Conservation (phyloP, 345 rosid species). For the Populus alba region DNA sequence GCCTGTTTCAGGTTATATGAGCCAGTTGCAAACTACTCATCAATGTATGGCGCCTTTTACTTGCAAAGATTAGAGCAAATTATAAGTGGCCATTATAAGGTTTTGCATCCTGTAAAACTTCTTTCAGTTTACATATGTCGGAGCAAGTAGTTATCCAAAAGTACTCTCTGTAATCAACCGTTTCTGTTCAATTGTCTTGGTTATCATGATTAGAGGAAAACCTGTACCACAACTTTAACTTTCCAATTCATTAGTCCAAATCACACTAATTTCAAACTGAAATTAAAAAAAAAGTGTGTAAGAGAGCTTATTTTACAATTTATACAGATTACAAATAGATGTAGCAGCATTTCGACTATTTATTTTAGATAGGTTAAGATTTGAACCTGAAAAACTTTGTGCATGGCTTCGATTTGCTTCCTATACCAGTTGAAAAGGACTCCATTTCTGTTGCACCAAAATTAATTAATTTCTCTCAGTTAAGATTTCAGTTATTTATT, state of each 20-base stretch:
- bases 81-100: conserved; percentile 22
- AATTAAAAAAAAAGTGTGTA: conserved; percentile 12
- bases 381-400: conserved; percentile 96
- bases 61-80: conserved; percentile 14
- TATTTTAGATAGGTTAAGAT: conserved; percentile 64
- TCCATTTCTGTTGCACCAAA: conserved; percentile 76
- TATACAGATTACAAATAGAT: conserved; percentile 36
- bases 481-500: conserved; percentile 43
- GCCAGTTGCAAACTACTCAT: conserved; percentile 9
- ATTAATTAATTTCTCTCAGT: conserved; percentile 67
- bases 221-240: conserved; percentile 72
- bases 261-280: conserved; percentile 34
- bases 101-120: conserved; percentile 38
- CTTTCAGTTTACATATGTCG: conserved; percentile 45
- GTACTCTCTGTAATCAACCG: conserved; percentile 41
- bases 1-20: conserved; percentile 5
- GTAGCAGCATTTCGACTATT: conserved; percentile 43
- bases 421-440: conserved; percentile 76
- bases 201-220: conserved; percentile 50
- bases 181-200: conserved; percentile 48
- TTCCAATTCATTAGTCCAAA: conserved; percentile 59
- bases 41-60: conserved; percentile 18
- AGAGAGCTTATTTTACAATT: conserved; percentile 26
- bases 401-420: conserved; percentile 98
- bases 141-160: conserved; percentile 42